Evolutionary conservation across 805 yeast species (phyloP).

Genomic region (Metschnikowia dekortorum): DNA sequence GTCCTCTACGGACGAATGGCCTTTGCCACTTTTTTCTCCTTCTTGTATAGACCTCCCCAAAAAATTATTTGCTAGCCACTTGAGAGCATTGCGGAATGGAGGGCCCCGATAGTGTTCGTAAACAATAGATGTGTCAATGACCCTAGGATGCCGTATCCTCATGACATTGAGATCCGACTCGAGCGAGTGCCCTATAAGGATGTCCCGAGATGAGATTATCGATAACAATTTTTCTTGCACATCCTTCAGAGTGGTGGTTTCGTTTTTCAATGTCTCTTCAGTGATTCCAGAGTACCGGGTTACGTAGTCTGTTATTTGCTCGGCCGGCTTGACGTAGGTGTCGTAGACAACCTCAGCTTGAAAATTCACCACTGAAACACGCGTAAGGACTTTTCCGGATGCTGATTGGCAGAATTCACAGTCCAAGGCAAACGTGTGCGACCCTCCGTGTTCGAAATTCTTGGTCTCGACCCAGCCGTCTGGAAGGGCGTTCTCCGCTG

Average conservation of each 20-base stretch:
- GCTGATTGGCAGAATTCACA: slow-evolving; percentile 87
- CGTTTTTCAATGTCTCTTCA: slow-evolving; percentile 54
- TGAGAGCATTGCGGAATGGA: slow-evolving; percentile 74
- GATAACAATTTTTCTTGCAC: slow-evolving; percentile 55
- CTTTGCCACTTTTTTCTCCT: slow-evolving; percentile 50
- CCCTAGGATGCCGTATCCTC: slow-evolving; percentile 62
- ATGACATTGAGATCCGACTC: slow-evolving; percentile 77
- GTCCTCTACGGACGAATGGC: slow-evolving; percentile 85
- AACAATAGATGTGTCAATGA: slow-evolving; percentile 76
- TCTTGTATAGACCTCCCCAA: slow-evolving; percentile 61
- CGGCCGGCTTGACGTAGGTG: slow-evolving; percentile 72
- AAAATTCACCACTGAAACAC: slow-evolving; percentile 71
- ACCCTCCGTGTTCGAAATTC: slow-evolving; percentile 50
- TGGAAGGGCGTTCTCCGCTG: slow-evolving; percentile 7
- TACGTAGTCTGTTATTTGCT: slow-evolving; percentile 70
- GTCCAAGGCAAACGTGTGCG: slow-evolving; percentile 74
- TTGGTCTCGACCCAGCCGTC: slow-evolving; percentile 54
- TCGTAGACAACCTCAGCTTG: slow-evolving; percentile 61
- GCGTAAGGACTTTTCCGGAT: slow-evolving; percentile 62
- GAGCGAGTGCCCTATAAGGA: slow-evolving; percentile 84
- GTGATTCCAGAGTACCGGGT: slow-evolving; percentile 89
- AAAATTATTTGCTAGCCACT: slow-evolving; percentile 57
- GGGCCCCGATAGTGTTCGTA: slow-evolving; percentile 82
- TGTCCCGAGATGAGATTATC: slow-evolving; percentile 52
- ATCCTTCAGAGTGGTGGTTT: slow-evolving; percentile 61